phyloP scores from a whole-genome alignment of 805 yeast genomes.

The Ogataea paradorogensis region DNA sequence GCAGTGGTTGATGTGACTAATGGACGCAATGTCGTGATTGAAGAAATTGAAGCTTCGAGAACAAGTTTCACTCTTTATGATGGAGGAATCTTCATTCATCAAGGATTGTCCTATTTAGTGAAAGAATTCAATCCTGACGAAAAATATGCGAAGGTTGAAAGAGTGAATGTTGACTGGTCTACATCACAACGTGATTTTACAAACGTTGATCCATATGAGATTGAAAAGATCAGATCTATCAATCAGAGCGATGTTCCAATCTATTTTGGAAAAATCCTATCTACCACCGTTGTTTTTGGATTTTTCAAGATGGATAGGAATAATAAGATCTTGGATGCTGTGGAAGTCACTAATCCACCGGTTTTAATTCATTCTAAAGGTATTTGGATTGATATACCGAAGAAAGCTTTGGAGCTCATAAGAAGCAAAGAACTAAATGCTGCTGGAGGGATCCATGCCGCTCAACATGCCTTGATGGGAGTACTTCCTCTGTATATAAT shows the following conservation, averaged over 20 bases:
- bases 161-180: constrained; percentile 92
- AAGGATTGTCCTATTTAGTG: constrained; percentile 86
- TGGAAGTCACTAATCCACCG: constrained; percentile 90
- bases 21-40: constrained; percentile 72
- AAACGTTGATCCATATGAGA: constrained; percentile 82
- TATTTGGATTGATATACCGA: constrained; percentile 87
- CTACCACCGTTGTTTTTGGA: constrained; percentile 83
- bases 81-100: constrained; percentile 93
- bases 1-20: constrained; percentile 91
- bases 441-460: constrained; percentile 96
- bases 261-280: constrained; percentile 70
- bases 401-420: constrained; percentile 56
- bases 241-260: constrained; percentile 53
- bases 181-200: constrained; percentile 91
- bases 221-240: constrained; percentile 60
- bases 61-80: constrained; percentile 85
- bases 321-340: constrained; percentile 83
- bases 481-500: constrained; percentile 70
- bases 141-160: constrained; percentile 76
- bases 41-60: constrained; percentile 84
- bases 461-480: constrained; percentile 85
- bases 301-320: constrained; percentile 80
- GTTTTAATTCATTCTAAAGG: constrained; percentile 69
- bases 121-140: constrained; percentile 78
- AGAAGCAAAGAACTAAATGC: constrained; percentile 55